Evolutionary conservation across 257 asterid species (phyloP).

Genomic region (Lantana camara): DNA sequence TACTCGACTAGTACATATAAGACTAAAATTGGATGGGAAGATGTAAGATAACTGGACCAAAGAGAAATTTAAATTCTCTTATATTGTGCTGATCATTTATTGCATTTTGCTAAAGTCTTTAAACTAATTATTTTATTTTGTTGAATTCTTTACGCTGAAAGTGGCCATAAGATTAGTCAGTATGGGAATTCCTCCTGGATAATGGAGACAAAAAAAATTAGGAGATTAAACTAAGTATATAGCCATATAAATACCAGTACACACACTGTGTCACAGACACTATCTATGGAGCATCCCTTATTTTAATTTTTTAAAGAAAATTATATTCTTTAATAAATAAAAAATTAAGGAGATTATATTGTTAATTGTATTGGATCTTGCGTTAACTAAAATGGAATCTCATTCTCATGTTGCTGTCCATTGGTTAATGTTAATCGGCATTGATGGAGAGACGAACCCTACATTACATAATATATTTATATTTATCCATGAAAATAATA

Average conservation of each 20-base stretch:
- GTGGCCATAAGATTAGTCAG: neutral
- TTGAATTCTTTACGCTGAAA: conserved; percentile 17
- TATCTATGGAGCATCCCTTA: too few relatives aligned
- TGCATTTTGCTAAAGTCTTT: neutral
- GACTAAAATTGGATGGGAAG: too few relatives aligned
- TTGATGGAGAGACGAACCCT: conserved; percentile 22
- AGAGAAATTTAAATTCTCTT: neutral
- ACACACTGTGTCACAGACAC: too few relatives aligned
- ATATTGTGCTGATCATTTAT: conserved; percentile 22
- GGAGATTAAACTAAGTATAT: conserved; percentile 26
- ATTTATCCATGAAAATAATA: too few relatives aligned
- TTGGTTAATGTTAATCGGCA: conserved; percentile 16
- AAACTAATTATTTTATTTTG: neutral
- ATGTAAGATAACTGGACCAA: too few relatives aligned
- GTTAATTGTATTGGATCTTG: conserved; percentile 57
- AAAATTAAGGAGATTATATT: neutral
- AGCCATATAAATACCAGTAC: neutral
- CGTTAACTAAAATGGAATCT: conserved; percentile 46
- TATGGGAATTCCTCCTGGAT: conserved; percentile 29
- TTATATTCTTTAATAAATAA: conserved; percentile 9
- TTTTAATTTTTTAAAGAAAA: conserved; percentile 1
- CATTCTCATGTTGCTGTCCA: conserved; percentile 30
- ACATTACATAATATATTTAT: too few relatives aligned
- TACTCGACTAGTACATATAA: too few relatives aligned
- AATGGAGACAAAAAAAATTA: conserved; percentile 36